Conservation (phyloP, 441 rosid species). For the Populus trichocarpa region DNA sequence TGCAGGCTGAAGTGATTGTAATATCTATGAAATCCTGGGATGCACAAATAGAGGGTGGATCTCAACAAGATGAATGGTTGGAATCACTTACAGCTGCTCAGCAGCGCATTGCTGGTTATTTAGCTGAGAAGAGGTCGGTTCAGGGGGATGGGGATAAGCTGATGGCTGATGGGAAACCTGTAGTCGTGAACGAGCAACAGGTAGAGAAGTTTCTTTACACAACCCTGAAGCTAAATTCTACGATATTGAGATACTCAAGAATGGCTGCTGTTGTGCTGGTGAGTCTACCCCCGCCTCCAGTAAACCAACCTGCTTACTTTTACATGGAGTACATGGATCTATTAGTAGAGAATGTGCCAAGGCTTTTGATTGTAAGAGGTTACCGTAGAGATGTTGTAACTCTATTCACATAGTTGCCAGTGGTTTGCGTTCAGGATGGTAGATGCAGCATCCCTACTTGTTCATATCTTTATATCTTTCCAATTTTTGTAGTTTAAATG, state of each 20-base stretch:
- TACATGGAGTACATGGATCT: conserved; percentile 99
- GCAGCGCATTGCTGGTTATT: conserved; percentile 60
- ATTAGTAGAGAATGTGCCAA: conserved; percentile 88
- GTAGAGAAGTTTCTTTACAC: conserved; percentile 93
- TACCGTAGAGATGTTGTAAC: conserved; percentile 97
- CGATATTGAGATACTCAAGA: conserved; percentile 81
- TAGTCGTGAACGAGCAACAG: conserved; percentile 80
- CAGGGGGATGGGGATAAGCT: conserved; percentile 39
- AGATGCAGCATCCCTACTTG: conserved; percentile 11
- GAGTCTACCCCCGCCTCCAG: conserved; percentile 88
- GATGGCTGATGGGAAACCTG: conserved; percentile 74
- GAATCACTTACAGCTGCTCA: conserved; percentile 81
- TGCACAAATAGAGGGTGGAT: conserved; percentile 48
- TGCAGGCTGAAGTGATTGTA: conserved; percentile 98
- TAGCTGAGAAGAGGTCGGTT: conserved; percentile 53
- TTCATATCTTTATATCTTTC: conserved; percentile 15
- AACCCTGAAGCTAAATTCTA: conserved; percentile 85
- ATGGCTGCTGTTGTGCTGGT: conserved; percentile 98
- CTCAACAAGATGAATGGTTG: conserved; percentile 70
- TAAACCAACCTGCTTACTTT: conserved; percentile 83
- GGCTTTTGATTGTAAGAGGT: conserved; percentile 97
- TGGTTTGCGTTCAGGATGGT: conserved; percentile 3
- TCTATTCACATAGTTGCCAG: conserved; percentile 61
- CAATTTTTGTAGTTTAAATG: conserved; percentile 21
- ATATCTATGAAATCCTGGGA: conserved; percentile 96